These are phyloP conservation scores for Venturiaceae sp. DNA, from an alignment of 2,329 filamentous ascomycete genomes.

Conservation along the genomic window DNA sequence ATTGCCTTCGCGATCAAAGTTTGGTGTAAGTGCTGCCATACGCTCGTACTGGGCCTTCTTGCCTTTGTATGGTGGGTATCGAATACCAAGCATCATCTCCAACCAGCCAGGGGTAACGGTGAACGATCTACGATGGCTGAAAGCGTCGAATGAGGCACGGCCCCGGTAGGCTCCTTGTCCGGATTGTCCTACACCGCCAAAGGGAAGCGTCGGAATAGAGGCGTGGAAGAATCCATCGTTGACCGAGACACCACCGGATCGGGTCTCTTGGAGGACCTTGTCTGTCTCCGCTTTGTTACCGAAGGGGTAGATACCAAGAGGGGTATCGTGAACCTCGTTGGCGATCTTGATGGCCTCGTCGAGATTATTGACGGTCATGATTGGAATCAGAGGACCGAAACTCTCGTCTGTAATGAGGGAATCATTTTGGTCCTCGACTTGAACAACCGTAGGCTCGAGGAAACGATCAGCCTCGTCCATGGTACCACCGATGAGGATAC, in stretches of 20 bases:
- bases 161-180: slow-evolving; percentile 72
- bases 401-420: slow-evolving; percentile 73
- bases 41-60: slow-evolving; percentile 43
- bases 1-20: slow-evolving; percentile 50
- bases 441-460: slow-evolving; percentile 89
- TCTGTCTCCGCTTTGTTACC: slow-evolving; percentile 70
- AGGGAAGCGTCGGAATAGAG: slow-evolving; percentile 60
- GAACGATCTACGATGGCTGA: slow-evolving; percentile 52
- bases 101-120: slow-evolving; percentile 58
- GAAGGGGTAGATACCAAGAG: slow-evolving; percentile 77
- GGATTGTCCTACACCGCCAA: slow-evolving; percentile 75
- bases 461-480: slow-evolving; percentile 72
- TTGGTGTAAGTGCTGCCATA: slow-evolving; percentile 43
- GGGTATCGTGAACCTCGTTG: slow-evolving; percentile 72
- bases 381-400: slow-evolving; percentile 85
- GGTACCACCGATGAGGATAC: slow-evolving; percentile 77
- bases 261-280: slow-evolving; percentile 42
- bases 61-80: slow-evolving; percentile 53
- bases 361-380: slow-evolving; percentile 68
- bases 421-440: slow-evolving; percentile 66
- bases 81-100: slow-evolving; percentile 55
- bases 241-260: slow-evolving; percentile 40
- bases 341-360: slow-evolving; percentile 78
- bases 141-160: slow-evolving; percentile 60
- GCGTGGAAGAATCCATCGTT: slow-evolving; percentile 60